Percentiles rank a stretch among this genome's conserved stretches.
Evolutionary conservation across 2,329 filamentous ascomycete genomes (phyloP).

Genomic region (Paecilomyces sp.): DNA sequence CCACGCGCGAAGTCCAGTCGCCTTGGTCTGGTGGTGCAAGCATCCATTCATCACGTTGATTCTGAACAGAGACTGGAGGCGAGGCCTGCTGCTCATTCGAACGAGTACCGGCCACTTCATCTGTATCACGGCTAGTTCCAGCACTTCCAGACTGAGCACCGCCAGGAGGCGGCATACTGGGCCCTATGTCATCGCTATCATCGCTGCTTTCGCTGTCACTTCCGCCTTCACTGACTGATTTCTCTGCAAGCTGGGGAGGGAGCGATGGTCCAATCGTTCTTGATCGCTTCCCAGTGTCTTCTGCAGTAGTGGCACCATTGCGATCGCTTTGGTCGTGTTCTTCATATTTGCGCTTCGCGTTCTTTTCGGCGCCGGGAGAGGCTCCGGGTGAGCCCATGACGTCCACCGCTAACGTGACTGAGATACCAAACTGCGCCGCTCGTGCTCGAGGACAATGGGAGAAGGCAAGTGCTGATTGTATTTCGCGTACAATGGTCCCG

Average conservation of each 20-base stretch:
- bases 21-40: conserved; percentile 55
- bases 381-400: background rate
- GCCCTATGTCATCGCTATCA: conserved; percentile 28
- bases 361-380: background rate
- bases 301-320: background rate
- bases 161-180: conserved; percentile 16
- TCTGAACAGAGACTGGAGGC: conserved; percentile 34
- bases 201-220: conserved; percentile 18
- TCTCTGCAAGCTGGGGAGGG: background rate
- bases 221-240: conserved; percentile 10
- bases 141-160: background rate
- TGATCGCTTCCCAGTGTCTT: background rate
- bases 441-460: background rate
- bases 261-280: background rate
- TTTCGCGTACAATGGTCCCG: background rate
- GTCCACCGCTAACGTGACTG: background rate
- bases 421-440: background rate
- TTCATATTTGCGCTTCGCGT: background rate
- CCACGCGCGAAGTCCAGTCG: conserved; percentile 53
- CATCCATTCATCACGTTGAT: conserved; percentile 79
- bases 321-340: background rate
- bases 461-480: background rate
- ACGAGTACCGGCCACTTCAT: no score
- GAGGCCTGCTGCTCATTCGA: background rate
- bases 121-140: background rate